Evolutionary conservation across 768 basidiomycete species (phyloP), one percentile per base, ranked within the genome.

Genomic region (Crepidotus variabilis): DNA sequence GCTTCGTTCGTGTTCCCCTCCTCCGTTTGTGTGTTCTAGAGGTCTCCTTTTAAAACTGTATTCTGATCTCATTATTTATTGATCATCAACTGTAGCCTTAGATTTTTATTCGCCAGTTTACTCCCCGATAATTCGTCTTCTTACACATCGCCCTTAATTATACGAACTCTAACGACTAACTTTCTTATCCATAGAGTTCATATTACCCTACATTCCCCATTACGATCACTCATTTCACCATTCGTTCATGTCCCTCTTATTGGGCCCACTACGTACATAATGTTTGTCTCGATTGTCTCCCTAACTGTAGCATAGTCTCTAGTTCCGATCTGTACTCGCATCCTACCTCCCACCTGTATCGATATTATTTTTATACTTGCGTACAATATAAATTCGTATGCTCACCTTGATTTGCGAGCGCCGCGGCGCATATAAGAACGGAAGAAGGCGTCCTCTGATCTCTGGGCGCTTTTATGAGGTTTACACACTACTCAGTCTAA

Each of bases 41-140:
- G 7, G 24, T 47, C n/a, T n/a, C n/a, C n/a, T n/a, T n/a, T n/a
- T 24, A 14, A 54, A 32, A 54, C 45, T 52, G 49, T 54, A 55
- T 34, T 32, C 24, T 33, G 14, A 28, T 18, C 33, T 36, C n/a
- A n/a, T 55, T 32, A 55, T 51, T 3, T 24, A 20, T 56, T 43
- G 49, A 35, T 50, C 21, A 51, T 18, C 50, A 50, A 21, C 34
- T 59, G 58, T 59, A 59, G 57, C 57, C 54, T 16, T 59, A 59
- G 57, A 43, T 35, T 43, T 43, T 48, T 22, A 28, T 21, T 36
- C 35, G 35, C 50, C 14, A 28, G 22, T 24, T 7, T 45, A 52
- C 39, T 50, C 47, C 18, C 34, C 39, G 43, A 32, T 47, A 52
- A 34, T 16, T 22, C 34, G 14, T 51, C 58, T 35, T 33, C 24